These are phyloP conservation scores for Phaeosphaeria sp. DNA, from an alignment of 2,329 filamentous ascomycete genomes.

Conservation along the genomic window DNA sequence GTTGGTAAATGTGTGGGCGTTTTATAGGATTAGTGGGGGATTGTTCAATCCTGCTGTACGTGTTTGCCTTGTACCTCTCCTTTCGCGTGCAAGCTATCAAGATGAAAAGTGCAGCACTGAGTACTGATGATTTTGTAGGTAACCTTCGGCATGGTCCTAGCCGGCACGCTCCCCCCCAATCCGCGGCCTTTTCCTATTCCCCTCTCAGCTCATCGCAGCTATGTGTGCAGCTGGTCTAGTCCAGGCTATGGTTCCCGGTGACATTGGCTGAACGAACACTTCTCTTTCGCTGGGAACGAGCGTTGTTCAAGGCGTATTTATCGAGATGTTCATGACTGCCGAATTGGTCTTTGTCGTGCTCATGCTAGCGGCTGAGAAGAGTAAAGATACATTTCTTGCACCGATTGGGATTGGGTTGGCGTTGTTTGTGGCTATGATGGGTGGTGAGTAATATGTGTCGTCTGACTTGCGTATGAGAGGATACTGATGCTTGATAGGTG, in stretches of 20 bases:
- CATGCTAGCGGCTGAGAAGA: slow-evolving; percentile 40
- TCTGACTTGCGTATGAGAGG: background rate
- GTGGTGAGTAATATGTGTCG: slow-evolving; percentile 13
- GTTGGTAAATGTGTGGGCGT: slow-evolving; percentile 41
- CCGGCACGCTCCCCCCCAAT: slow-evolving; percentile 20
- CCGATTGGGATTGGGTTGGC: slow-evolving; percentile 28
- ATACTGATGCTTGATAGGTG: slow-evolving; percentile 18
- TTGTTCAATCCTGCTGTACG: slow-evolving; percentile 27
- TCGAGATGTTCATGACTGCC: slow-evolving; percentile 31
- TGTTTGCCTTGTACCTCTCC: slow-evolving; percentile 1
- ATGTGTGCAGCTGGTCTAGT: slow-evolving; percentile 35
- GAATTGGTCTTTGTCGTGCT: slow-evolving; percentile 31
- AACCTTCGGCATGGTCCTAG: slow-evolving; percentile 32
- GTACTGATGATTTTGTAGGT: slow-evolving; percentile 16
- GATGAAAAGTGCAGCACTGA: background rate
- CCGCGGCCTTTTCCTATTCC: slow-evolving; percentile 27
- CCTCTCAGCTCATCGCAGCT: slow-evolving; percentile 27
- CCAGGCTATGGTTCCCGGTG: slow-evolving; percentile 30
- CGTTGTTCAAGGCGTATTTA: slow-evolving; percentile 26
- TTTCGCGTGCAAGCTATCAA: no score
- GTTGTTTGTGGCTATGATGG: slow-evolving; percentile 37
- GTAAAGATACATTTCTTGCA: slow-evolving; percentile 33
- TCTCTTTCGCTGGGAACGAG: slow-evolving; percentile 20
- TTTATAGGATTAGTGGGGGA: slow-evolving; percentile 37
- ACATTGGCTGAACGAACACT: slow-evolving; percentile 28